phyloP scores from a whole-genome alignment of 768 basidiomycete genomes.

The Udeniomyces megalosporus region DNA sequence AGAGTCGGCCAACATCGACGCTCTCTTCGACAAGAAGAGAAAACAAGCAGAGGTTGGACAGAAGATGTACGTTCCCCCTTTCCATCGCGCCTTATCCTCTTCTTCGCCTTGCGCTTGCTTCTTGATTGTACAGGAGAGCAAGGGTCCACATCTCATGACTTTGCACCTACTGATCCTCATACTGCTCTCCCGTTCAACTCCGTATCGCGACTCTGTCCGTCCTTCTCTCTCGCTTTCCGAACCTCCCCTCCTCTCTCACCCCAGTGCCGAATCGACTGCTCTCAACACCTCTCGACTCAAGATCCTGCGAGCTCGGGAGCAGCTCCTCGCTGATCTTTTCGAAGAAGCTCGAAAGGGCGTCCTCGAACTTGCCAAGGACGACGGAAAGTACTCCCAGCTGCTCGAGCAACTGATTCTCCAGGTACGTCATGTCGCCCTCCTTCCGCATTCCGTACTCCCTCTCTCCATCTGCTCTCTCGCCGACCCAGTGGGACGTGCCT shows the following conservation, averaged over 20 bases:
- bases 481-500: too few species aligned
- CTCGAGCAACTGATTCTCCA: constrained; percentile 72
- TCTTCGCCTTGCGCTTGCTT: not conserved
- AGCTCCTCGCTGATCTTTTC: constrained; percentile 81
- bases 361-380: constrained; percentile 45
- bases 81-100: not conserved
- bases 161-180: constrained; percentile 3
- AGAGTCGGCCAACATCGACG: constrained; percentile 86
- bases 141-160: too few species aligned
- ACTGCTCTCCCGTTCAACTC: not conserved
- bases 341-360: constrained; percentile 48
- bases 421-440: constrained; percentile 26
- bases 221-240: not conserved
- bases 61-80: constrained; percentile 60
- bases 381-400: constrained; percentile 60
- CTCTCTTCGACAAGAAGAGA: constrained; percentile 84
- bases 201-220: not conserved
- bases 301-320: constrained; percentile 78
- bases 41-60: constrained; percentile 85
- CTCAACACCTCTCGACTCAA: constrained; percentile 90
- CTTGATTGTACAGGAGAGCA: too few species aligned
- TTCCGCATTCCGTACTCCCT: not conserved
- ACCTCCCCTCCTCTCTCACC: not conserved
- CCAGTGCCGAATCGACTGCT: constrained; percentile 80
- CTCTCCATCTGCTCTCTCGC: not conserved